Evolutionary conservation across 768 basidiomycete species (phyloP).

Genomic region (Lyophyllum atratum): DNA sequence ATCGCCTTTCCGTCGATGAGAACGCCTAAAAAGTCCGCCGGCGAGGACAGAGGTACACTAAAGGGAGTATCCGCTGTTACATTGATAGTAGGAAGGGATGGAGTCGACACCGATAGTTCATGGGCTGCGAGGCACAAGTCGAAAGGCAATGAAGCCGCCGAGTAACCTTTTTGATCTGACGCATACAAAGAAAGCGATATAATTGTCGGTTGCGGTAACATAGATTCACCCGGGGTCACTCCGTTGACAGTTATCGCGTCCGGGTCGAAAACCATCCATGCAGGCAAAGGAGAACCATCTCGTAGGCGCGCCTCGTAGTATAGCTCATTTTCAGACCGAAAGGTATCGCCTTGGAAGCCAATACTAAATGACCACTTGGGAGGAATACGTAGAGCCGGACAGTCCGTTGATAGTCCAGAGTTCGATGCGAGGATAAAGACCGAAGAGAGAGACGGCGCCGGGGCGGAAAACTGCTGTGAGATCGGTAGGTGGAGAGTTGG

Average conservation of each 20-base stretch:
- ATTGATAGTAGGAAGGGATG: constrained; percentile 66
- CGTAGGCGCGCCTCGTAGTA: constrained; percentile 65
- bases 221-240: constrained; percentile 56
- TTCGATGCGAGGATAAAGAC: constrained; percentile 65
- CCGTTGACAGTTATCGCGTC: constrained; percentile 76
- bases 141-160: constrained; percentile 60
- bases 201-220: constrained; percentile 37
- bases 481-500: constrained; percentile 59
- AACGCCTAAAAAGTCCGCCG: constrained; percentile 63
- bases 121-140: constrained; percentile 67
- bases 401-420: constrained; percentile 53
- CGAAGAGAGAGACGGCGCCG: constrained; percentile 72
- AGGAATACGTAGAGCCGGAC: constrained; percentile 71
- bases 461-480: constrained; percentile 57
- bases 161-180: constrained; percentile 75
- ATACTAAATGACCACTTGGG: constrained; percentile 88
- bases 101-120: constrained; percentile 55
- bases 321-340: constrained; percentile 45
- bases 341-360: constrained; percentile 73
- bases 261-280: constrained; percentile 75
- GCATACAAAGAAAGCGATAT: constrained; percentile 63
- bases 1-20: constrained; percentile 62
- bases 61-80: constrained; percentile 60
- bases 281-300: constrained; percentile 71
- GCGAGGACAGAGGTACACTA: constrained; percentile 51